These are phyloP conservation scores for Haematococcus lacustris DNA, from an alignment of 139 green algal species.

Conservation along the genomic window DNA sequence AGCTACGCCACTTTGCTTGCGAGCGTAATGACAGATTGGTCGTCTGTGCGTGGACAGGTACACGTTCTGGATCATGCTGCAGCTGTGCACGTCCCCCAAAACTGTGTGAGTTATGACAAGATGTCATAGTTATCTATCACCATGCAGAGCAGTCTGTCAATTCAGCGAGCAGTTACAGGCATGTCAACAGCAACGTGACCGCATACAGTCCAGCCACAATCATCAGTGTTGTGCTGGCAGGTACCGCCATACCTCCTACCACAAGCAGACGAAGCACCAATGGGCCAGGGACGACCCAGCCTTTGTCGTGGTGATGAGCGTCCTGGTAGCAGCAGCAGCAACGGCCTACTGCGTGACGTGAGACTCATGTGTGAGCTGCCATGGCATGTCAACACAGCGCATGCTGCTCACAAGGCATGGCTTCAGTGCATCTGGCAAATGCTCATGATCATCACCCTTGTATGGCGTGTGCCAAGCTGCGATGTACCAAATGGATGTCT, in stretches of 20 bases:
- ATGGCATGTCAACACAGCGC: too few species aligned
- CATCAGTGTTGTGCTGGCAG: slow-evolving; percentile 26
- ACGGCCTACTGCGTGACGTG: slow-evolving; percentile 78
- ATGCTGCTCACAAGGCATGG: too few species aligned
- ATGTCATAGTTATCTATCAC: not conserved
- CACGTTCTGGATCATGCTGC: slow-evolving; percentile 92
- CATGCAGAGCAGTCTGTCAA: not conserved
- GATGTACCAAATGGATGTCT: too few species aligned
- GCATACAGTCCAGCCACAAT: not conserved
- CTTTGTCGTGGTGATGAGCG: slow-evolving; percentile 76
- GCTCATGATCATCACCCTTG: not conserved
- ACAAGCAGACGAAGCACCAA: slow-evolving; percentile 96
- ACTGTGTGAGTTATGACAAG: slow-evolving; percentile 58
- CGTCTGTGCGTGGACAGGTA: slow-evolving; percentile 58
- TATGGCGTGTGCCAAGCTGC: too few species aligned
- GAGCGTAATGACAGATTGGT: not conserved
- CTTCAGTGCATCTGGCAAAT: not conserved
- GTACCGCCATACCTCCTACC: slow-evolving; percentile 93
- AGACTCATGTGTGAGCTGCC: slow-evolving; percentile 6
- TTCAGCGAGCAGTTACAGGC: not conserved
- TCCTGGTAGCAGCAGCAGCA: slow-evolving; percentile 63
- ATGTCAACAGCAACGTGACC: not conserved
- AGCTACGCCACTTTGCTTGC: not conserved
- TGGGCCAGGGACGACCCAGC: slow-evolving; percentile 96
- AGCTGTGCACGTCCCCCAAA: slow-evolving; percentile 85